phyloP scores from a whole-genome alignment of 1,284 basidiomycete genomes.

The Sutorius eximius region DNA sequence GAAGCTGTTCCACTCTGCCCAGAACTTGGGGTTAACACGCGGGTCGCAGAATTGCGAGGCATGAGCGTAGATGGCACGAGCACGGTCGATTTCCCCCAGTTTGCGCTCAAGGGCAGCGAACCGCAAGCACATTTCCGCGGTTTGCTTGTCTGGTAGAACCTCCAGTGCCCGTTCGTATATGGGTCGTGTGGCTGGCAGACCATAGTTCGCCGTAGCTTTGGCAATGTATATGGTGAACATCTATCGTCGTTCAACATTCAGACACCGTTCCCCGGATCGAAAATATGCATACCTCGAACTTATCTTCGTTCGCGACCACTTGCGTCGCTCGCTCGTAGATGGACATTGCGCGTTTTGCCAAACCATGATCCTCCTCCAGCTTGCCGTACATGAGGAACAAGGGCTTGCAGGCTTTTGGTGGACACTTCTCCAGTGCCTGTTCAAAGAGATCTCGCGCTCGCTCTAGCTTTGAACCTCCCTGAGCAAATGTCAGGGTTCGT shows the following conservation, averaged over 20 bases:
- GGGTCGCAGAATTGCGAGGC: slow-evolving; percentile 99
- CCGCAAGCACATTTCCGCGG: slow-evolving; percentile 96
- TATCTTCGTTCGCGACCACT: slow-evolving; percentile 85
- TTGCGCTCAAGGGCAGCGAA: slow-evolving; percentile 97
- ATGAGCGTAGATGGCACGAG: slow-evolving; percentile 94
- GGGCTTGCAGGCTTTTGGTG: slow-evolving; percentile 91
- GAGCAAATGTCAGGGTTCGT: slow-evolving; percentile 7
- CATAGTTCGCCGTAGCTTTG: slow-evolving; percentile 94
- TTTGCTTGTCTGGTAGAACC: slow-evolving; percentile 88
- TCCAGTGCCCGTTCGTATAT: slow-evolving; percentile 98
- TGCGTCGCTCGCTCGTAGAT: slow-evolving; percentile 93
- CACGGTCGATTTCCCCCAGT: slow-evolving; percentile 97
- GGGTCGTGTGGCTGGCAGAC: slow-evolving; percentile 91
- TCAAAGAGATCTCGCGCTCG: slow-evolving; percentile 96
- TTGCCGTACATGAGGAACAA: slow-evolving; percentile 95
- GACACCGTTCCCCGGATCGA: background rate
- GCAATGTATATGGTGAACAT: slow-evolving; percentile 98
- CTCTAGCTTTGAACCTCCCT: slow-evolving; percentile 94
- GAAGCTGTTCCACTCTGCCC: slow-evolving; percentile 96
- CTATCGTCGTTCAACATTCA: slow-evolving; percentile 40
- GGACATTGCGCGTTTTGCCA: slow-evolving; percentile 95
- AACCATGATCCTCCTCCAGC: slow-evolving; percentile 92
- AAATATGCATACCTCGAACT: slow-evolving; percentile 77
- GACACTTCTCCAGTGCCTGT: slow-evolving; percentile 96
- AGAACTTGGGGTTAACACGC: slow-evolving; percentile 86